A percentile compares a stretch with the other conserved stretches of the same genome.
Evolutionary conservation across 2,329 filamentous ascomycete genomes (phyloP).

Genomic region (Coleophoma eucalyptorum): DNA sequence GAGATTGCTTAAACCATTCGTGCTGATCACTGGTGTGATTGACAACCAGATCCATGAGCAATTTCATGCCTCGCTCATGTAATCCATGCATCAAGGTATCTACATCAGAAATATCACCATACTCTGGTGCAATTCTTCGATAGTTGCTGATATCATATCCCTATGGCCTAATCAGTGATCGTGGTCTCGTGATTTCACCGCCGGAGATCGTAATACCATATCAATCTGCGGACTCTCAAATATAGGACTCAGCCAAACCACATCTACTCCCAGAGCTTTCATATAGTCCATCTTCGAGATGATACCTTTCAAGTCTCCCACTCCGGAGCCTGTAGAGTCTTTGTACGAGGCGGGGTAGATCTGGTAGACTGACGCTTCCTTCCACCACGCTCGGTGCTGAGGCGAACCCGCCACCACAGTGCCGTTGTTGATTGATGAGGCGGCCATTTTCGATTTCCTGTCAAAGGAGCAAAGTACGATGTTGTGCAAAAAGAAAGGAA

Average conservation of each 20-base stretch:
- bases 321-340: conserved; percentile 52
- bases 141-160: conserved; percentile 69
- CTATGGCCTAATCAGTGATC: conserved; percentile 34
- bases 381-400: conserved; percentile 41
- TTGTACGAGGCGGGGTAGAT: conserved; percentile 55
- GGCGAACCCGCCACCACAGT: background rate
- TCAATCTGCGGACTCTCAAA: conserved; percentile 59
- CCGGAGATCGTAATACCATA: conserved; percentile 46
- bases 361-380: conserved; percentile 51
- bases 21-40: conserved; percentile 74
- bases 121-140: conserved; percentile 57
- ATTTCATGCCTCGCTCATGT: conserved; percentile 60
- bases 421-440: no score
- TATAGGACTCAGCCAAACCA: conserved; percentile 64
- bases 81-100: conserved; percentile 56
- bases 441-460: no score
- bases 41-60: conserved; percentile 72
- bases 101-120: conserved; percentile 63
- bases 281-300: conserved; percentile 58
- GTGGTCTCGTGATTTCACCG: no score
- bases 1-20: conserved; percentile 56
- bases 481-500: no score
- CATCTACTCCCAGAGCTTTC: conserved; percentile 53
- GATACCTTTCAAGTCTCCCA: conserved; percentile 58
- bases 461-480: no score